Conservation (phyloP, 345 rosid species). For the Acer yangbiense region DNA sequence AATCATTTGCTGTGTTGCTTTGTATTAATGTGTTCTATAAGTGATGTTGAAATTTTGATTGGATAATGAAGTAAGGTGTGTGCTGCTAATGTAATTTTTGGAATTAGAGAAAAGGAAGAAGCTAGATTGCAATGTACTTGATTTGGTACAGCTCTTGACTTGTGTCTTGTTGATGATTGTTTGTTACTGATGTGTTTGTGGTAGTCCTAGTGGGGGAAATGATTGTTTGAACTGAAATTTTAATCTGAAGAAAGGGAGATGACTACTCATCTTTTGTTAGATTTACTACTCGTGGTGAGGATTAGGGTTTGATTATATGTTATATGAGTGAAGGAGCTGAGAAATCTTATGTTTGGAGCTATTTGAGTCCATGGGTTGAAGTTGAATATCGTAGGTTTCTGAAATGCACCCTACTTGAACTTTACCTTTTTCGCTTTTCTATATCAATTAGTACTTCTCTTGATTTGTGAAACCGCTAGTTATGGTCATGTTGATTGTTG, state of each 20-base stretch:
- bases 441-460: not conserved
- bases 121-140: slow-evolving; percentile 7
- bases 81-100: no score
- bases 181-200: not conserved
- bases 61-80: slow-evolving; percentile 1
- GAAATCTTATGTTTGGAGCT: not conserved
- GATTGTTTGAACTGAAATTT: not conserved
- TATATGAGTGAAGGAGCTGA: not conserved
- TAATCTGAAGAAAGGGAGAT: not conserved
- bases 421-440: not conserved
- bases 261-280: not conserved
- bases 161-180: not conserved
- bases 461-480: not conserved
- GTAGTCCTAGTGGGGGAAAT: not conserved
- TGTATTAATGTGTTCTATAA: no score
- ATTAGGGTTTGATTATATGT: not conserved
- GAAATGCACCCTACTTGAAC: no score
- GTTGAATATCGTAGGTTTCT: not conserved
- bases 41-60: not conserved
- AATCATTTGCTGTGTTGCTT: not conserved
- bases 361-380: not conserved
- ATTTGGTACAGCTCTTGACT: not conserved
- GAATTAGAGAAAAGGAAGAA: not conserved
- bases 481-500: not conserved
- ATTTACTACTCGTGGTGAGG: not conserved